Evolutionary conservation across 495 filamentous ascomycete genomes (phyloP).

Genomic region (Xylaria castorea): DNA sequence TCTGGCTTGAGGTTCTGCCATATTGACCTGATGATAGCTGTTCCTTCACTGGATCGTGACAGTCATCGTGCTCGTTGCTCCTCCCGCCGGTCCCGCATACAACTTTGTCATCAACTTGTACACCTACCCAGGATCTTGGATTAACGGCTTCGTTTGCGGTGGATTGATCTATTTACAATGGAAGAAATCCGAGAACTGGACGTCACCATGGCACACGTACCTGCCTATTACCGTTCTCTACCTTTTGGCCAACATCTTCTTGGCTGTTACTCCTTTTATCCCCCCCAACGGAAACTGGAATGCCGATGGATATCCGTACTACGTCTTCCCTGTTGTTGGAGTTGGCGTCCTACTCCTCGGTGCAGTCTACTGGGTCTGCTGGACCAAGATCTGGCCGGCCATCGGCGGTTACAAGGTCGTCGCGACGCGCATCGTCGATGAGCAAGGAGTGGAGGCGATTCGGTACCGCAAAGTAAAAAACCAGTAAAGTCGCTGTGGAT

Average conservation of each 20-base stretch:
- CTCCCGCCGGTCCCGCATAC: conserved; percentile 50
- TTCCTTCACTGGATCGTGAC: conserved; percentile 58
- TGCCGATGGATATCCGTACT: conserved; percentile 59
- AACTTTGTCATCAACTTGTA: conserved; percentile 48
- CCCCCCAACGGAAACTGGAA: conserved; percentile 59
- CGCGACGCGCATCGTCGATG: conserved; percentile 45
- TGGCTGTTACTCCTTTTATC: conserved; percentile 58
- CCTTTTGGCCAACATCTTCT: conserved; percentile 56
- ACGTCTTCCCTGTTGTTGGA: conserved; percentile 58
- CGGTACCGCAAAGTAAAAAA: conserved; percentile 50
- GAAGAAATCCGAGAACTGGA: conserved; percentile 50
- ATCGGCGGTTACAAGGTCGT: conserved; percentile 56
- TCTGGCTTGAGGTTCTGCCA: neutral
- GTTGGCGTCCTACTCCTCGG: conserved; percentile 55
- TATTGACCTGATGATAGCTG: conserved; percentile 34
- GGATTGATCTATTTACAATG: conserved; percentile 56
- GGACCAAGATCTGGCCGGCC: conserved; percentile 54
- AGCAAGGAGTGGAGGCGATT: conserved; percentile 52
- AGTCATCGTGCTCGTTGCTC: conserved; percentile 54
- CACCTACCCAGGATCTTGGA: conserved; percentile 54
- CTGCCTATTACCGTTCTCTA: conserved; percentile 51
- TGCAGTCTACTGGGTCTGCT: conserved; percentile 58
- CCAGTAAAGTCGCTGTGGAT: conserved; percentile 18
- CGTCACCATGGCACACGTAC: conserved; percentile 51
- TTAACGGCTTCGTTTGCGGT: conserved; percentile 63